Conservation (phyloP, 2,329 filamentous ascomycete genomes). For the Cadophora luteo-olivacea region DNA sequence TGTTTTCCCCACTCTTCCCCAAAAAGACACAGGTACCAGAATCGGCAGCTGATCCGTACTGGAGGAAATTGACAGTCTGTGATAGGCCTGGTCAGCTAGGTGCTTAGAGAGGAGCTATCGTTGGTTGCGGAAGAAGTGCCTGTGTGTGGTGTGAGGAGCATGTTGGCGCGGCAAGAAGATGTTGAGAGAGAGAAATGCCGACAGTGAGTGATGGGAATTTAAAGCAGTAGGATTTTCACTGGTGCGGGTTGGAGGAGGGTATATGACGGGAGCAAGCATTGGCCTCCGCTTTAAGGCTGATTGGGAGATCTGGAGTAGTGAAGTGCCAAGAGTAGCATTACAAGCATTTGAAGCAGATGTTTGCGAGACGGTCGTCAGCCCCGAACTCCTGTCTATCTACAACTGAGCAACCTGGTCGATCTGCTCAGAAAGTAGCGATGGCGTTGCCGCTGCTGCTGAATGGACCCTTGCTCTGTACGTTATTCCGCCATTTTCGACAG, state of each 20-base stretch:
- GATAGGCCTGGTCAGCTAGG: constrained; percentile 41
- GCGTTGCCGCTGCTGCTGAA: constrained; percentile 29
- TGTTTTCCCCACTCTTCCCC: constrained; percentile 35
- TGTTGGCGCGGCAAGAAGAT: constrained; percentile 39
- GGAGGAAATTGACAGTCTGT: constrained; percentile 37
- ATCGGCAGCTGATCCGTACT: constrained; percentile 44
- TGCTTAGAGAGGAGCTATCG: constrained; percentile 31
- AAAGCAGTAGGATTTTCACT: constrained; percentile 34
- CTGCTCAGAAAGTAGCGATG: constrained; percentile 32
- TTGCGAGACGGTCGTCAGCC: constrained; percentile 35
- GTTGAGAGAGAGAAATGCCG: constrained; percentile 37
- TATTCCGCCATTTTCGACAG: constrained; percentile 24
- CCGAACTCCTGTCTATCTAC: constrained; percentile 37
- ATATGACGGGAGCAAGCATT: constrained; percentile 43
- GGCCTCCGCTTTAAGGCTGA: constrained; percentile 45
- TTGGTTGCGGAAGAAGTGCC: constrained; percentile 34
- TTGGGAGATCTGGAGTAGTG: constrained; percentile 45
- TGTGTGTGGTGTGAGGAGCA: constrained; percentile 30
- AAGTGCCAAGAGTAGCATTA: constrained; percentile 35
- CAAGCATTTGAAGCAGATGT: constrained; percentile 38
- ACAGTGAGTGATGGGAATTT: constrained; percentile 32
- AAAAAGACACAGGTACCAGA: constrained; percentile 36
- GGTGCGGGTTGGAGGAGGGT: constrained; percentile 37
- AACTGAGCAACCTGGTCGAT: constrained; percentile 35
- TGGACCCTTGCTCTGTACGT: constrained; percentile 27